Base-by-base conservation (phyloP, 2,329 filamentous ascomycete genomes). In the Chaetomium globosum region DNA sequence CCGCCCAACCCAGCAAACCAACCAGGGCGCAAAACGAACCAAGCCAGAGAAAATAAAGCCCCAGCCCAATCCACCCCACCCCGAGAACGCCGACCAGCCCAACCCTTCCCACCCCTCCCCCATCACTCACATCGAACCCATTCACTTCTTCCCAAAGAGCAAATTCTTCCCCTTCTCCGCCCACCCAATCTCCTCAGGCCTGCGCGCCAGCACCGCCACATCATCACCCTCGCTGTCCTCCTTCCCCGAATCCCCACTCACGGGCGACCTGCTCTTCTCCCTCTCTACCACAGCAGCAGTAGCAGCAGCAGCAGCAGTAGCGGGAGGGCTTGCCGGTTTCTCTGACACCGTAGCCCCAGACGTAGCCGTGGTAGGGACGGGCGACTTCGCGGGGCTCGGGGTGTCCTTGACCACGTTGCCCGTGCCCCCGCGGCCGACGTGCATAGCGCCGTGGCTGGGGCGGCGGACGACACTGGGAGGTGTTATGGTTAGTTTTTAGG, bases 381-480 rank as follows among this genome's bases (percentile, higher is more conserved):
- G 43, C 48, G 23, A 70, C 33, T 36, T 21, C 43, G 73, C 74
- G 36, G 74, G 70, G 48, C 76, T 69, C 71, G 73, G 73, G 59
- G 79, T 80, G 60, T 82, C 80, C 56, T 80, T 82, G 78, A 85
- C 84, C 58, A 91, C 78, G 76, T 93, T 94, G 68, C 89, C 90
- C 23, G 89, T 88, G 63, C 91, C 91, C 46, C 91, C 91, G 48
- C 91, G 87, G 49, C 91, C 91, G 72, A 87, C 83, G 75, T 92
- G 87, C 65, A 85, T 84, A 31, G 83, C 83, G 51, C 83, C 83
- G n/a, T 79, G 78, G 73, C 86, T 86, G 52, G 81, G 76, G 64
- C 86, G 84, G 68, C 86, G 84, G 53, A 80, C 76, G 66, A 85
- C 77, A 61, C 83, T 86, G 68, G 13, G n/a, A n/a, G 16, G 36